phyloP scores from a whole-genome alignment of 1,139 yeast species.

The Yarrowia galli region DNA sequence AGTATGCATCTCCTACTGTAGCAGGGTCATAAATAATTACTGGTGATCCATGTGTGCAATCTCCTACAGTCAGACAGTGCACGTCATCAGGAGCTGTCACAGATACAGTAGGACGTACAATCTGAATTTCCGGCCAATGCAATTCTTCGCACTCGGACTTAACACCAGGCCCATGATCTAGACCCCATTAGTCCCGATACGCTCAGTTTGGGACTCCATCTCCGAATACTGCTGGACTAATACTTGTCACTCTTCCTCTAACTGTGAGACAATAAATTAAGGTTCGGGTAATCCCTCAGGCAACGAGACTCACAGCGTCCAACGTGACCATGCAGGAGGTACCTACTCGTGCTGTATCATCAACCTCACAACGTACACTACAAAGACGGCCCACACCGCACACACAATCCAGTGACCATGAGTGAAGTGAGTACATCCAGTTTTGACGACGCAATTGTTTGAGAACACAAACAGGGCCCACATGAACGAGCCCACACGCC shows the following conservation, averaged over 20 bases:
- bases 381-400: constrained; percentile 20
- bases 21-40: too few relatives aligned
- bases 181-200: background rate
- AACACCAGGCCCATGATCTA: background rate
- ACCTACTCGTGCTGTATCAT: background rate
- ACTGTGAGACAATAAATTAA: constrained; percentile 28
- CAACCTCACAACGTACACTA: constrained; percentile 32
- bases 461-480: too few relatives aligned
- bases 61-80: too few relatives aligned
- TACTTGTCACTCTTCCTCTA: background rate
- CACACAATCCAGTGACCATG: background rate
- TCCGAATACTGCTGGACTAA: background rate
- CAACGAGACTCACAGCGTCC: constrained; percentile 1
- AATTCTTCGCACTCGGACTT: background rate
- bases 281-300: constrained; percentile 36
- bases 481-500: too few relatives aligned
- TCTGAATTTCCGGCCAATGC: background rate
- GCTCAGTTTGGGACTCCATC: constrained; percentile 5
- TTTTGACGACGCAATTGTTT: background rate
- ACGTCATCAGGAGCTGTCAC: too few relatives aligned
- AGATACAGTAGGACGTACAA: too few relatives aligned
- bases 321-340: constrained; percentile 37
- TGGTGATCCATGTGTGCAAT: too few relatives aligned
- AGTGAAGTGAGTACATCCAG: constrained; percentile 34
- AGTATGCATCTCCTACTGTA: too few relatives aligned